These are phyloP conservation scores for Pleodorina starrii DNA, from an alignment of 139 green algal genomes.

Conservation along the genomic window DNA sequence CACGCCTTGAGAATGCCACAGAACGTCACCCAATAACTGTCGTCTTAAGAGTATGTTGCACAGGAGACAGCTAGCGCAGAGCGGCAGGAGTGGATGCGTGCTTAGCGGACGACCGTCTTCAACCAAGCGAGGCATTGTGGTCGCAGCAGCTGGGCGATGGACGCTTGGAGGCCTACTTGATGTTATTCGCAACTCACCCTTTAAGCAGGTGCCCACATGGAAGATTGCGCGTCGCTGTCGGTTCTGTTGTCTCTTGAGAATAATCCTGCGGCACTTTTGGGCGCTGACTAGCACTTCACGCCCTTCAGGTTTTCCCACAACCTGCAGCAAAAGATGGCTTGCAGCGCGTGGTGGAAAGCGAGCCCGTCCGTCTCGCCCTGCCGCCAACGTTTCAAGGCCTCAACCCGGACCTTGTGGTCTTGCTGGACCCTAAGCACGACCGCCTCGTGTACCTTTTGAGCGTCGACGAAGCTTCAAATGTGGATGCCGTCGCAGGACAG, in stretches of 20 bases:
- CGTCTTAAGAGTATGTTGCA: too few species aligned
- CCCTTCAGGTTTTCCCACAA: background rate
- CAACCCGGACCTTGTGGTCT: background rate
- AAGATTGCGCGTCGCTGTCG: too few species aligned
- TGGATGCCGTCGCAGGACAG: background rate
- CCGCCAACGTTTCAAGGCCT: constrained; percentile 28
- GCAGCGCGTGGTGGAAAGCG: background rate
- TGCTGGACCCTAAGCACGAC: constrained; percentile 18
- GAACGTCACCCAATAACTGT: too few species aligned
- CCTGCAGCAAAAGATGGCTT: background rate
- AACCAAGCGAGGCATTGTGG: too few species aligned
- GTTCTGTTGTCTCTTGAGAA: background rate
- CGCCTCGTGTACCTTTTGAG: constrained; percentile 16
- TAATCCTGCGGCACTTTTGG: too few species aligned
- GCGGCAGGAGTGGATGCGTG: too few species aligned
- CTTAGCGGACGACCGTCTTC: too few species aligned
- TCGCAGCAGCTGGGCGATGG: background rate
- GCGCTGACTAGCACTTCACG: background rate
- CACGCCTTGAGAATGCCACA: too few species aligned
- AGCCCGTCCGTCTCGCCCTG: background rate
- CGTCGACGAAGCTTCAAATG: background rate
- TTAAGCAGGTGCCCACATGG: background rate
- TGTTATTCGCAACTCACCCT: background rate
- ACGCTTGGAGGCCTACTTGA: background rate
- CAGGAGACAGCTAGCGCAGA: too few species aligned